Conservation (phyloP, 2,329 filamentous ascomycete species). For the Rhynchosporium agropyri region DNA sequence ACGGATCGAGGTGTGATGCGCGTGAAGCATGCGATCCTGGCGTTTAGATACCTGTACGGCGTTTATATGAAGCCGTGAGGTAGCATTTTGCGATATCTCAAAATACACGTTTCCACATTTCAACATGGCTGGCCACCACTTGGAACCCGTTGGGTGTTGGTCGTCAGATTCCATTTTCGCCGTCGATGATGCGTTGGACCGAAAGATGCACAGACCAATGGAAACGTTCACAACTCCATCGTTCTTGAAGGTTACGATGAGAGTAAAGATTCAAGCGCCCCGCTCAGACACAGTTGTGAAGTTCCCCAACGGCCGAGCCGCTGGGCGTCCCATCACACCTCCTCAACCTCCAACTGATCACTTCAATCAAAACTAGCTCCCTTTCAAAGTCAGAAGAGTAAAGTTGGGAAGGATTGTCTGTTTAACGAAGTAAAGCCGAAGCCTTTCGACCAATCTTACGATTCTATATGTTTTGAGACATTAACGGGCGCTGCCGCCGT, state of each 20-base stretch:
- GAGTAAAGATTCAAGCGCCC: neutral
- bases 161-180: neutral
- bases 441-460: neutral
- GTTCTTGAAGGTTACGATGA: neutral
- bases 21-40: conserved; percentile 9
- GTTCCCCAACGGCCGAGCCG: conserved; percentile 29
- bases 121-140: neutral
- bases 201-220: neutral
- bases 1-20: conserved; percentile 6
- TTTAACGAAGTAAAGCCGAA: neutral
- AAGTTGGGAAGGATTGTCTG: neutral
- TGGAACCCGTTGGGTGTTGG: no score
- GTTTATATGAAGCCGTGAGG: conserved; percentile 7
- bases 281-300: conserved; percentile 14
- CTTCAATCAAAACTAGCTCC: neutral
- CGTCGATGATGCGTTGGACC: neutral
- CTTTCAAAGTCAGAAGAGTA: neutral
- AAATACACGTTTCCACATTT: conserved; percentile 8
- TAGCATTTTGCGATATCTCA: neutral
- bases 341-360: conserved; percentile 1
- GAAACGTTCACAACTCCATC: neutral
- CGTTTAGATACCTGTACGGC: conserved; percentile 12
- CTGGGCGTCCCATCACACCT: conserved; percentile 15
- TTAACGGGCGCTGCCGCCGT: conserved; percentile 2
- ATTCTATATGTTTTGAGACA: neutral